Evolutionary conservation across 768 basidiomycete species (phyloP), one percentile per base, ranked within the genome.

Genomic region (Naganishia friedmannii): DNA sequence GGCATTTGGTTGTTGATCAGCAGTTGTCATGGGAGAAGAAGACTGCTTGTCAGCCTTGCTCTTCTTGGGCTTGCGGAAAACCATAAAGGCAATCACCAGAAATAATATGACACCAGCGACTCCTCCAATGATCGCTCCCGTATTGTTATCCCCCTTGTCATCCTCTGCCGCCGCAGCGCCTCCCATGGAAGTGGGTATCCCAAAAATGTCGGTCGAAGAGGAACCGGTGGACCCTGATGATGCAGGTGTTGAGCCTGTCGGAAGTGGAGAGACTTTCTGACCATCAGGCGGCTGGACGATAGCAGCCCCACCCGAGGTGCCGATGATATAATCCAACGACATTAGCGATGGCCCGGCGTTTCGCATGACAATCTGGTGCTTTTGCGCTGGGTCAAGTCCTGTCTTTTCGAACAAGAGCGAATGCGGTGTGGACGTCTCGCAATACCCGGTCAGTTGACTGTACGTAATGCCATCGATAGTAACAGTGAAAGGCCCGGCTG

Each of bases 81-180:
- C 31, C 46, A 51, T 66, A 21, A 7, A 31, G 19, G 53, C 48
- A 54, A 66, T 53, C 53, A 66, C 53, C 48, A 66, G 46, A 34
- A 51, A 51, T 46, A 66, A 6, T 51, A 66, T 53, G 13, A 66
- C 65, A n/a, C 65, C 65, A 29, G 65, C 65, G 26, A 54, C 65
- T 1, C 34, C 60, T 46, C 60, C 60, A 4, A 63, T 63, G 39
- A 63, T 63, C 8, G 60, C 39, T 1, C 60, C 60, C 15, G 28
- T 45, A 9, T 63, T 37, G 60, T 63, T 42, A 42, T 45, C 32
- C 37, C 42, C 28, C 23, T 45, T 45, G 3, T 63, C 60, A 7
- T 63, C 39, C 3, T 46, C 39, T 21, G 42, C 39, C 3, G 37
- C 34, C 21, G 58, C n/a, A n/a, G n/a, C 39, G 8, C 23, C 60